Percentiles rank a stretch among this genome's conserved stretches.
These are phyloP conservation scores for Populus ilicifolia DNA, from an alignment of 345 rosid species.

Conservation along the genomic window DNA sequence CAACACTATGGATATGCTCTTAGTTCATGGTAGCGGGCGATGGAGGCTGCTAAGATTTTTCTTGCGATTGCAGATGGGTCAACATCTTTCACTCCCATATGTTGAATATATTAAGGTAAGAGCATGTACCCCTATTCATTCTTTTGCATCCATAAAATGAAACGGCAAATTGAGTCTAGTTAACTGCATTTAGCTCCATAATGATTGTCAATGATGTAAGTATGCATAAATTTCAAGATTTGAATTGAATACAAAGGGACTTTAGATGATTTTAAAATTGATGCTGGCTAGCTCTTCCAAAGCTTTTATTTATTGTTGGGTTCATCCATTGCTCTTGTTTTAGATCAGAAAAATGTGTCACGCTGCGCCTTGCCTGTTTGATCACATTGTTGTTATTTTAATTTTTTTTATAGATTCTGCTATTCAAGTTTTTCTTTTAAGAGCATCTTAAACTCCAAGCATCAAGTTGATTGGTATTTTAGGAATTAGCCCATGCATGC, in stretches of 20 bases:
- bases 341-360: neutral
- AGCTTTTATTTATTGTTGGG: neutral
- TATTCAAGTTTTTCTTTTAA: neutral
- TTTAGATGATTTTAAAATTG: neutral
- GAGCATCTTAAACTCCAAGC: neutral
- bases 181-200: neutral
- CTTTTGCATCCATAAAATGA: neutral
- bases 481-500: neutral
- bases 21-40: constrained; percentile 93
- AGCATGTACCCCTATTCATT: neutral
- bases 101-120: constrained; percentile 93
- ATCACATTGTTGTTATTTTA: neutral
- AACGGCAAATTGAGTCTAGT: neutral
- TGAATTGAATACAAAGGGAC: neutral
- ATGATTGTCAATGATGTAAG: neutral
- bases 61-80: constrained; percentile 74
- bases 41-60: constrained; percentile 80
- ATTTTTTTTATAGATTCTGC: too few relatives aligned
- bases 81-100: constrained; percentile 87
- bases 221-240: neutral
- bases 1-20: constrained; percentile 74
- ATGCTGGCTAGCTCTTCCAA: neutral
- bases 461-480: neutral
- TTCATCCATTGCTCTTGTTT: neutral
- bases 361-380: neutral